Evolutionary conservation across 106 monocot genomes (phyloP).

Genomic region (Dendrobium huoshanense): DNA sequence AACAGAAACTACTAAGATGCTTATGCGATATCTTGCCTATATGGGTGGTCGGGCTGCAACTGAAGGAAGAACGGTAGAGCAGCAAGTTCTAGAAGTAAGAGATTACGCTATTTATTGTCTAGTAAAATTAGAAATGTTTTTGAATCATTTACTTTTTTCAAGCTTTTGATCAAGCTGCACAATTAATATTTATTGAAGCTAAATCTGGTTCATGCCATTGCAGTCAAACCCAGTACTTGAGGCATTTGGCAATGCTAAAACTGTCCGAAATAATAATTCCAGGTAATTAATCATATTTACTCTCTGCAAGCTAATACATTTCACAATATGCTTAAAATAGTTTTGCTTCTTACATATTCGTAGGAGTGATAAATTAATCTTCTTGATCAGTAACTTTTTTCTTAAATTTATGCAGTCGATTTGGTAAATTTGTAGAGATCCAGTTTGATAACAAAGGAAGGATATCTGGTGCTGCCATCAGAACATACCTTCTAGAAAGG

Average conservation of each 20-base stretch:
- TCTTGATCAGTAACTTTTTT: background rate
- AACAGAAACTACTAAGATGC: slow-evolving; percentile 71
- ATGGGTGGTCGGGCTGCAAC: slow-evolving; percentile 72
- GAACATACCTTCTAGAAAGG: slow-evolving; percentile 93
- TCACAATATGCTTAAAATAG: slow-evolving; percentile 2
- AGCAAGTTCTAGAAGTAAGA: slow-evolving; percentile 91
- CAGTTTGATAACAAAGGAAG: slow-evolving; percentile 91
- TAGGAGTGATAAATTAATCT: background rate
- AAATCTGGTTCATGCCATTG: slow-evolving; percentile 11
- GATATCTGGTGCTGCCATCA: slow-evolving; percentile 94
- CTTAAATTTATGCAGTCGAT: slow-evolving; percentile 47
- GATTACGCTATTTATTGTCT: background rate
- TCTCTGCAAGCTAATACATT: background rate
- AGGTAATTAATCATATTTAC: slow-evolving; percentile 36
- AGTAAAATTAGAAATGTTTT: background rate
- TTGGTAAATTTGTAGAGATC: slow-evolving; percentile 96
- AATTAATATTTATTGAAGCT: background rate
- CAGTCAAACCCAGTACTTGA: slow-evolving; percentile 99
- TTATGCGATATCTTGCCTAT: slow-evolving; percentile 88
- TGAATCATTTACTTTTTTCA: background rate
- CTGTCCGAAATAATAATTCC: slow-evolving; percentile 97
- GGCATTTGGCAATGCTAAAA: slow-evolving; percentile 99
- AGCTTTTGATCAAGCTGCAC: background rate
- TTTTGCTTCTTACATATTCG: background rate
- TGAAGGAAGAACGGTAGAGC: slow-evolving; percentile 75